Conservation (phyloP, 169 alveolate species). For the Toxoplasma gondii region DNA sequence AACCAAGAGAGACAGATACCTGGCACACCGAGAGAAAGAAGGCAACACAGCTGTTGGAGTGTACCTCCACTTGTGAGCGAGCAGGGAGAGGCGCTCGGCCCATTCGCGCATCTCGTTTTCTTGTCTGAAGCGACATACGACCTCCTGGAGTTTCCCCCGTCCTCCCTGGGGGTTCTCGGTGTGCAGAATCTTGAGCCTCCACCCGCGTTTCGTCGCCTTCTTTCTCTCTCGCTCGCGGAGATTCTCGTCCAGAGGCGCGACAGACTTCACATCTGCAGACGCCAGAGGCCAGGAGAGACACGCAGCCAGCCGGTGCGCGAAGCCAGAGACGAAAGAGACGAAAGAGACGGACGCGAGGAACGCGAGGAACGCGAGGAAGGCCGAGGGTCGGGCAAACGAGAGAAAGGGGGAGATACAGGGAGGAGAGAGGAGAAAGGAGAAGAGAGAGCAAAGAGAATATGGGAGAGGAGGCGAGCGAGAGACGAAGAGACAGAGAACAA, state of each 20-base stretch:
- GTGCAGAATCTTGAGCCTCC: background rate
- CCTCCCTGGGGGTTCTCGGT: background rate
- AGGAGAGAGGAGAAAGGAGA: background rate
- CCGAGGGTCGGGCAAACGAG: no score
- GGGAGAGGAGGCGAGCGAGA: no score
- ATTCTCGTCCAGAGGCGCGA: background rate
- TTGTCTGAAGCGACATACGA: background rate
- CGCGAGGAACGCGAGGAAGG: no score
- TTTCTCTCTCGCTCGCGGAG: background rate
- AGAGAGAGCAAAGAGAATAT: no score
- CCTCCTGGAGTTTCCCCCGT: background rate
- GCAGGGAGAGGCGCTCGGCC: constrained; percentile 4
- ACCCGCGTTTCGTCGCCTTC: constrained; percentile 27
- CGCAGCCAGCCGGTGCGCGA: no score
- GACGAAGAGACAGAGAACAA: no score
- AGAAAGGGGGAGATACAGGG: no score
- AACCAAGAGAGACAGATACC: background rate
- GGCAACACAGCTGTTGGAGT: background rate
- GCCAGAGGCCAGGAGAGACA: background rate
- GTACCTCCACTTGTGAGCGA: constrained; percentile 12
- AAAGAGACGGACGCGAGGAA: background rate
- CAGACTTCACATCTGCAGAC: background rate
- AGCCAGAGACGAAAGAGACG: no score
- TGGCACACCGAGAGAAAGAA: no score
- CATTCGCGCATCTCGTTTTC: constrained; percentile 7